Base-by-base conservation (phyloP, 2,329 filamentous ascomycete genomes). In the Neocatenulostroma microsporum region DNA sequence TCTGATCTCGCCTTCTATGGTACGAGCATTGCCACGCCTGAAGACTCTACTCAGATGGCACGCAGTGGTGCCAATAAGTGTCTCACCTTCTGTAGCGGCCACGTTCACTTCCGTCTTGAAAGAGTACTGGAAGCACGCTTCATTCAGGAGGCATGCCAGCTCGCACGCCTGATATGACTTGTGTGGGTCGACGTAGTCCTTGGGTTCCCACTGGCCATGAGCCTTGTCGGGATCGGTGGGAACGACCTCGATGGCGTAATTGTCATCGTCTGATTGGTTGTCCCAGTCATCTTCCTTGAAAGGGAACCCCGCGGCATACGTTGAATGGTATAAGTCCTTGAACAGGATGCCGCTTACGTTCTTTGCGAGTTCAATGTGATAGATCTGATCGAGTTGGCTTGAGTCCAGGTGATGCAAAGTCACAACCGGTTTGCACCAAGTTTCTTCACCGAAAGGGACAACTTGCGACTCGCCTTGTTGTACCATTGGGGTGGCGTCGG, bases 391-490 rank as follows among this genome's bases (percentile, higher is more conserved):
- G 5, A 49, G 40, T 8, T 47, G 35, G n/a, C 40, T 25, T 1
- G 42, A 24, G 9, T 35, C 39, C 9, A 56, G 31, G 20, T 55
- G 46, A 35, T 53, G 48, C 21, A 47, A 39, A 8, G 52, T 55
- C 3, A 56, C 38, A 14, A 47, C 42, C 2, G 49, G 46, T 23
- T 38, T 36, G 37, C 54, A 57, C 53, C 53, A 57, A 13, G 39
- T 44, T 8, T 45, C 36, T 4, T 19, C 17, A 5, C 34, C 34
- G 21, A 47, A 52, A 2, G 44, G 39, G 24, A 53, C 27, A 4
- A 26, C 38, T 1, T 37, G 33, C 3, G 45, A 47, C 19, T 46
- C 37, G 14, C 54, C 43, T n/a, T 42, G 36, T 11, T 48, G 44
- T 25, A 56, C 29, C 37, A 48, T 42, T 3, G 50, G 53, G 10